Evolutionary conservation across 768 basidiomycete genomes (phyloP).

Genomic region (Lepiota venenata): DNA sequence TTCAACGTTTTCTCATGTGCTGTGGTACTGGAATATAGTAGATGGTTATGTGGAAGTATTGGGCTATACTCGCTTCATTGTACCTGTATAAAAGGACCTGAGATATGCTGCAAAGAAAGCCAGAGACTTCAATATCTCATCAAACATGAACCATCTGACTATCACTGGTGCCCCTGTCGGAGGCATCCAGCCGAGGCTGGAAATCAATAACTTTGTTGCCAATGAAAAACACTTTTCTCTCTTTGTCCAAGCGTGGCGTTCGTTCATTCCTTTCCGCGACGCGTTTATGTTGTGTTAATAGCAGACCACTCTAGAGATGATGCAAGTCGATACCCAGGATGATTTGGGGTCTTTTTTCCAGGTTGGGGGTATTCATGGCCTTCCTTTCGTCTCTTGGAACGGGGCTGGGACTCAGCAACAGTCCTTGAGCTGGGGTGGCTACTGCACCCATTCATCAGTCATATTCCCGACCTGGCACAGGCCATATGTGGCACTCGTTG

Average conservation of each 20-base stretch:
- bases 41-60: too few relatives aligned
- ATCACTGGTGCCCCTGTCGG: not conserved
- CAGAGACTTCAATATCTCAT: too few relatives aligned
- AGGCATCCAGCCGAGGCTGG: conserved; percentile 28
- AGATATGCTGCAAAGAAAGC: too few relatives aligned
- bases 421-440: conserved; percentile 34
- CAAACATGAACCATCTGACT: not conserved
- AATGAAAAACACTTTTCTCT: conserved; percentile 44
- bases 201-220: conserved; percentile 40
- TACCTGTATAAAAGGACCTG: too few relatives aligned
- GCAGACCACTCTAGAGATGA: not conserved
- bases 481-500: conserved; percentile 46
- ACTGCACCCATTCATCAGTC: conserved; percentile 49
- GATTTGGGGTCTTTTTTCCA: conserved; percentile 34
- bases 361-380: conserved; percentile 47
- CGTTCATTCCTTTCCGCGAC: conserved; percentile 13
- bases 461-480: conserved; percentile 58
- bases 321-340: not conserved
- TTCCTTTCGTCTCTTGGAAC: conserved; percentile 41
- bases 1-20: too few relatives aligned
- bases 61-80: too few relatives aligned
- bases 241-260: conserved; percentile 48
- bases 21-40: too few relatives aligned
- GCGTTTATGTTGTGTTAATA: not conserved
- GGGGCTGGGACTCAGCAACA: conserved; percentile 21